These are phyloP conservation scores for Trametes versicolor DNA, from an alignment of 1,284 basidiomycete genomes.

Conservation along the genomic window DNA sequence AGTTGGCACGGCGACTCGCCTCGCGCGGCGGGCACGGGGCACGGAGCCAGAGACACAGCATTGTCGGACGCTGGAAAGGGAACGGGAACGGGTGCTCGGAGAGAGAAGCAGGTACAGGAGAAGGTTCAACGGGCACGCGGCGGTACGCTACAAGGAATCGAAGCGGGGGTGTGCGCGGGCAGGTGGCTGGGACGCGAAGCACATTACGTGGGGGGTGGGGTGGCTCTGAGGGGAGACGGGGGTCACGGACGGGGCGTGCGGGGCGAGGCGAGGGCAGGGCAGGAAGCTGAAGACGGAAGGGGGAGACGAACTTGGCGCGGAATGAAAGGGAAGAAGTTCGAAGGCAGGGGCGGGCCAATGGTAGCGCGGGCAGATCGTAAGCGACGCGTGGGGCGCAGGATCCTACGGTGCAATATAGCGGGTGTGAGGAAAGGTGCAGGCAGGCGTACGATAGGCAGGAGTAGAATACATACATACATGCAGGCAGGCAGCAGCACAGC, in stretches of 20 bases:
- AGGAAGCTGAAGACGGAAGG: neutral
- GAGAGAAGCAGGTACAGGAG: slow-evolving; percentile 10
- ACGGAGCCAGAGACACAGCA: slow-evolving; percentile 17
- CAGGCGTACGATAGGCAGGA: slow-evolving; percentile 24
- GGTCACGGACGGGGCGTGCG: neutral
- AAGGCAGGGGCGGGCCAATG: slow-evolving; percentile 19
- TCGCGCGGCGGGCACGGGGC: slow-evolving; percentile 4
- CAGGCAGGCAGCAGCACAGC: slow-evolving; percentile 6
- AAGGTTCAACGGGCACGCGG: slow-evolving; percentile 23
- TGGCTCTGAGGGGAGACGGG: slow-evolving; percentile 4
- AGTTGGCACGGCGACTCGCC: neutral
- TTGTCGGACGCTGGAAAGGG: slow-evolving; percentile 23
- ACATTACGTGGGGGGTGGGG: neutral
- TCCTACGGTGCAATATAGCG: slow-evolving; percentile 17
- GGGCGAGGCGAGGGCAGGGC: neutral
- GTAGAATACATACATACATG: slow-evolving; percentile 27
- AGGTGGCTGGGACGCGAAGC: slow-evolving; percentile 8
- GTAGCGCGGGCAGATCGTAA: slow-evolving; percentile 2
- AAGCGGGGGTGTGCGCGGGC: slow-evolving; percentile 19
- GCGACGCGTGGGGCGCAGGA: neutral
- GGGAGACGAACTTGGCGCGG: too few species aligned
- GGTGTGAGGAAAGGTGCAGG: slow-evolving; percentile 21
- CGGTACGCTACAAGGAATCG: slow-evolving; percentile 25
- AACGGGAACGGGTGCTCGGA: slow-evolving; percentile 9
- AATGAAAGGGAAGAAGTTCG: neutral